phyloP scores from a whole-genome alignment of 352 stramenopile genomes.

The Thalassiosira hispida region DNA sequence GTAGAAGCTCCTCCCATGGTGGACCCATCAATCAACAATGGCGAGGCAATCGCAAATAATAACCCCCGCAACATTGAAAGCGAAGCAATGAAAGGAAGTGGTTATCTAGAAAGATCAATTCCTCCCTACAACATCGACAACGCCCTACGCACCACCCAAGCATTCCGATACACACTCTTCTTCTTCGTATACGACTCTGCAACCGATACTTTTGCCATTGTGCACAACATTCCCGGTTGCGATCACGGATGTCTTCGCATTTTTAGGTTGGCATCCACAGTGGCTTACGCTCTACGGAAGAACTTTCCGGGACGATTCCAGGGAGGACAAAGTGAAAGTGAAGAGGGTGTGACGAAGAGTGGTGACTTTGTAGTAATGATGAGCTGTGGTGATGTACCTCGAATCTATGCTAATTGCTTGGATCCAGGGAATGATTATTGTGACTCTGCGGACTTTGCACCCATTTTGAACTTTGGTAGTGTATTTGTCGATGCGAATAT shows the following conservation, averaged over 20 bases:
- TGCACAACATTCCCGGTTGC: slow-evolving; percentile 14
- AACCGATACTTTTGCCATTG: slow-evolving; percentile 26
- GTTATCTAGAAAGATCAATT: too few relatives aligned
- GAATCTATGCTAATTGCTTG: slow-evolving; percentile 17
- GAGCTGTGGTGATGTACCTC: slow-evolving; percentile 30
- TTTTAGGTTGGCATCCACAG: slow-evolving; percentile 23
- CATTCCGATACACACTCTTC: slow-evolving; percentile 36
- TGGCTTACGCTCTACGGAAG: slow-evolving; percentile 25
- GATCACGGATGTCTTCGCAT: slow-evolving; percentile 23
- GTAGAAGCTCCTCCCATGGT: too few relatives aligned
- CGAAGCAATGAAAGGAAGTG: too few relatives aligned
- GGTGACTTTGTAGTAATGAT: slow-evolving; percentile 34
- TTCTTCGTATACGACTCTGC: slow-evolving; percentile 35
- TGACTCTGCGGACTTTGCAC: too few relatives aligned
- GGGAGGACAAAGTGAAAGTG: too few relatives aligned
- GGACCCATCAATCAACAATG: too few relatives aligned
- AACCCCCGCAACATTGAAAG: too few relatives aligned
- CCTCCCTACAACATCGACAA: slow-evolving; percentile 33
- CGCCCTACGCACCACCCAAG: not conserved
- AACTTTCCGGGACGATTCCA: slow-evolving; percentile 40
- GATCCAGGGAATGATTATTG: not conserved
- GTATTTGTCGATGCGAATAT: not conserved
- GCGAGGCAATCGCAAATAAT: too few relatives aligned
- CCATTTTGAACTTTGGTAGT: not conserved
- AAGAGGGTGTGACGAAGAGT: not conserved